phyloP scores from a whole-genome alignment of 2,329 filamentous ascomycete species.

The Ophiocordyceps robertsii region DNA sequence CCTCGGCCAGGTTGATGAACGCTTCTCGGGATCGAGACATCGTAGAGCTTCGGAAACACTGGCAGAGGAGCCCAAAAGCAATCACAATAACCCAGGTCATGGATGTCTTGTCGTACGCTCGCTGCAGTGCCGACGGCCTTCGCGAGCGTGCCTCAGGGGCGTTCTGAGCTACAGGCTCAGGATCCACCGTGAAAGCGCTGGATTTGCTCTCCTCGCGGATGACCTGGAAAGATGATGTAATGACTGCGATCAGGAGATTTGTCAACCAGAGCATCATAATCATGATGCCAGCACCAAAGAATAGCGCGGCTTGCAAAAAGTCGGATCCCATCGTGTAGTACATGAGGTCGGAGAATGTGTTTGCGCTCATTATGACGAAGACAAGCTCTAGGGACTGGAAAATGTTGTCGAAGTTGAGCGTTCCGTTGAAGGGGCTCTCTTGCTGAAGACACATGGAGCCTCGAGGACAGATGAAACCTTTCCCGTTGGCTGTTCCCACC shows the following conservation, averaged over 20 bases:
- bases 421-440: slow-evolving; percentile 66
- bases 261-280: slow-evolving; percentile 95
- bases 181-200: slow-evolving; percentile 78
- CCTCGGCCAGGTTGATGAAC: slow-evolving; percentile 62
- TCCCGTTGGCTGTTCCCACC: slow-evolving; percentile 41
- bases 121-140: slow-evolving; percentile 43
- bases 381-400: slow-evolving; percentile 83
- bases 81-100: slow-evolving; percentile 75
- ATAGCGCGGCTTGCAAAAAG: slow-evolving; percentile 75
- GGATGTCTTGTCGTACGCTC: slow-evolving; percentile 58
- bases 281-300: slow-evolving; percentile 61
- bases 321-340: slow-evolving; percentile 89
- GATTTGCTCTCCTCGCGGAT: slow-evolving; percentile 92
- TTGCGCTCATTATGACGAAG: slow-evolving; percentile 96
- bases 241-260: slow-evolving; percentile 88
- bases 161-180: slow-evolving; percentile 29
- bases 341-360: slow-evolving; percentile 90
- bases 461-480: slow-evolving; percentile 79
- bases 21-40: slow-evolving; percentile 50
- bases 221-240: slow-evolving; percentile 95
- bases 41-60: slow-evolving; percentile 60
- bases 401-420: slow-evolving; percentile 92
- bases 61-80: slow-evolving; percentile 62
- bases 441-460: slow-evolving; percentile 75
- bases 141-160: slow-evolving; percentile 23